Evolutionary conservation across 1,284 basidiomycete species (phyloP).

Genomic region (Sporisorium exsertum): DNA sequence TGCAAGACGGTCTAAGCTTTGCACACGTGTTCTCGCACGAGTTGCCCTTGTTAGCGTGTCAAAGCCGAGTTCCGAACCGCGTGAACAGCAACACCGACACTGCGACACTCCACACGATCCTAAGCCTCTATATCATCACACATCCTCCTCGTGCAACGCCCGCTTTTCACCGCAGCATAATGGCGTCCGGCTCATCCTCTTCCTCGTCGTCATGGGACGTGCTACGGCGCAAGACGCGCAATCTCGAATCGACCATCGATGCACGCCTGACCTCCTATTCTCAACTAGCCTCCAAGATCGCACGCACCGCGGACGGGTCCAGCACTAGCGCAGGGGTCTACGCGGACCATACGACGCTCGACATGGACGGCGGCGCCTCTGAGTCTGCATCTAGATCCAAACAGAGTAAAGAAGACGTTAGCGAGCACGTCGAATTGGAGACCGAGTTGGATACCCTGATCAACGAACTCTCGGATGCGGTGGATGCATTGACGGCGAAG

Average conservation of each 20-base stretch:
- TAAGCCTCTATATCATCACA: not conserved
- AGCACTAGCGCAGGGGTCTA: constrained; percentile 12
- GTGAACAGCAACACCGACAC: not conserved
- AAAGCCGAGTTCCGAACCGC: constrained; percentile 3
- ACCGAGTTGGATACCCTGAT: constrained; percentile 85
- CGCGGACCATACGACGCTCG: constrained; percentile 40
- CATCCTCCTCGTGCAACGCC: not conserved
- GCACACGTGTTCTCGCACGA: not conserved
- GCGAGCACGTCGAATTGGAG: constrained; percentile 72
- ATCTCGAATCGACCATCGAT: constrained; percentile 89
- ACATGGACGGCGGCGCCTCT: constrained; percentile 29
- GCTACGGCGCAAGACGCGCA: constrained; percentile 85
- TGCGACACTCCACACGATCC: not conserved
- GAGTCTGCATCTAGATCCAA: constrained; percentile 1
- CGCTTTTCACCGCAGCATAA: not conserved
- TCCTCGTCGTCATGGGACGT: constrained; percentile 69
- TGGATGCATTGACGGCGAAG: constrained; percentile 74
- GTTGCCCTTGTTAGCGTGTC: not conserved
- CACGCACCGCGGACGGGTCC: constrained; percentile 67
- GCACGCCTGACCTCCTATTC: constrained; percentile 89
- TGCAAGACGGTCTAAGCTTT: not conserved
- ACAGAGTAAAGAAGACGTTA: constrained; percentile 11
- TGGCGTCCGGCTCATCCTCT: constrained; percentile 24
- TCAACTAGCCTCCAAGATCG: constrained; percentile 81
- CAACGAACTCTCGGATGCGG: constrained; percentile 69